Evolutionary conservation across 2,329 filamentous ascomycete species (phyloP).

Genomic region (Penicillium sp.): DNA sequence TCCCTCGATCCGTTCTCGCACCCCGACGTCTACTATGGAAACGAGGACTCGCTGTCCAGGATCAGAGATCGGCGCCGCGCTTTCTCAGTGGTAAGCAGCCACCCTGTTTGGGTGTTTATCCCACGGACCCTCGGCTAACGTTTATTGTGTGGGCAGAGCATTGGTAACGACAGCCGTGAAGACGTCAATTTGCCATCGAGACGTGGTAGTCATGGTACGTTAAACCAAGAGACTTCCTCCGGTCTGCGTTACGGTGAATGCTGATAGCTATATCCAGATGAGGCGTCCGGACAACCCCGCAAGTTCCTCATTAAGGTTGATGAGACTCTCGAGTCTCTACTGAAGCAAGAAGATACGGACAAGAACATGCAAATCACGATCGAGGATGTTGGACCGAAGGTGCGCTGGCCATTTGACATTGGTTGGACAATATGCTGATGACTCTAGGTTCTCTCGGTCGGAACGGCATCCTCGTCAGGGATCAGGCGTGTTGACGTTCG

Average conservation of each 20-base stretch:
- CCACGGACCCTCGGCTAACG: slow-evolving; percentile 12
- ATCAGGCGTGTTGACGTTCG: slow-evolving; percentile 86
- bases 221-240: background rate
- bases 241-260: background rate
- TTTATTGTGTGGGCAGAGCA: slow-evolving; percentile 26
- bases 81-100: slow-evolving; percentile 54
- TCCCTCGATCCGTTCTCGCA: slow-evolving; percentile 58
- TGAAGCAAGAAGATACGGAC: slow-evolving; percentile 88
- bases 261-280: slow-evolving; percentile 57
- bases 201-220: slow-evolving; percentile 47
- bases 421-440: slow-evolving; percentile 24
- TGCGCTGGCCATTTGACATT: slow-evolving; percentile 30
- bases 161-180: slow-evolving; percentile 31
- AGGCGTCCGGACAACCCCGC: slow-evolving; percentile 65
- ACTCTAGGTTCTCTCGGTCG: slow-evolving; percentile 71
- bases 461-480: slow-evolving; percentile 81
- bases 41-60: slow-evolving; percentile 47
- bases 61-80: slow-evolving; percentile 51
- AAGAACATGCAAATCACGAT: slow-evolving; percentile 96
- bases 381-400: slow-evolving; percentile 91
- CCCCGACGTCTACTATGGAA: slow-evolving; percentile 60
- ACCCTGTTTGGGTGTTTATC: slow-evolving; percentile 11
- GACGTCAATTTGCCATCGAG: slow-evolving; percentile 37
- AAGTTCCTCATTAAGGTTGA: slow-evolving; percentile 87
- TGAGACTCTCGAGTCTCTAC: slow-evolving; percentile 72